Evolutionary conservation across 805 yeast genomes (phyloP).

Genomic region (Debaryomyces hansenii): DNA sequence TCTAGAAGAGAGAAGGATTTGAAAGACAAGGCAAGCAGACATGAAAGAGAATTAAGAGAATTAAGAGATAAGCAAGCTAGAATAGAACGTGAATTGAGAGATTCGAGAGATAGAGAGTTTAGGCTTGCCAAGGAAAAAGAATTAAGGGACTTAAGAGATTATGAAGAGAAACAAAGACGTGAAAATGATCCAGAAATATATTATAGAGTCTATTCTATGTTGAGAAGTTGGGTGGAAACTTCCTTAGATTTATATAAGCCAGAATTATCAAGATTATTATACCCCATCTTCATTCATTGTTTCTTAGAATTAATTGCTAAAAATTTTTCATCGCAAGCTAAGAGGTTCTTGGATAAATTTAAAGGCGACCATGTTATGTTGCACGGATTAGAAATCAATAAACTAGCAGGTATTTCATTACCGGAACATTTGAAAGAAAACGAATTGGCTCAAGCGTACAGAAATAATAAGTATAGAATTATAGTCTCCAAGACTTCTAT

Average conservation of each 20-base stretch:
- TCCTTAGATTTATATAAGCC: constrained; percentile 90
- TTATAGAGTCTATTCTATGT: constrained; percentile 74
- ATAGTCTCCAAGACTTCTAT: constrained; percentile 80
- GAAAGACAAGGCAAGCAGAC: constrained; percentile 23
- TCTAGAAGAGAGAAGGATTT: constrained; percentile 25
- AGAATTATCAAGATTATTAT: constrained; percentile 78
- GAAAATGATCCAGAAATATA: constrained; percentile 69
- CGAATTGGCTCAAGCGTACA: constrained; percentile 73
- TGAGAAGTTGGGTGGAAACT: constrained; percentile 86
- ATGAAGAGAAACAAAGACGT: constrained; percentile 44
- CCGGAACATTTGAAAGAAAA: constrained; percentile 83
- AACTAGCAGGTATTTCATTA: constrained; percentile 70
- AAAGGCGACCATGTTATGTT: constrained; percentile 68
- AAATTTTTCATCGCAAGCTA: constrained; percentile 59
- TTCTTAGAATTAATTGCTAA: constrained; percentile 76
- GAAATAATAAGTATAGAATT: constrained; percentile 70
- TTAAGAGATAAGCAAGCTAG: constrained; percentile 32
- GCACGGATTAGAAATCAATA: constrained; percentile 76
- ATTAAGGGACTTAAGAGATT: constrained; percentile 35
- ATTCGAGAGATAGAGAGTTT: constrained; percentile 37
- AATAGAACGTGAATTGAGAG: constrained; percentile 39
- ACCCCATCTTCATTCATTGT: constrained; percentile 91
- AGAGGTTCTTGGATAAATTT: constrained; percentile 73
- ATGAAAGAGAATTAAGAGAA: constrained; percentile 36
- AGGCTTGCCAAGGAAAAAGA: constrained; percentile 40